Evolutionary conservation across 805 yeast genomes (phyloP).

Genomic region (Wickerhamiella sorbophila): DNA sequence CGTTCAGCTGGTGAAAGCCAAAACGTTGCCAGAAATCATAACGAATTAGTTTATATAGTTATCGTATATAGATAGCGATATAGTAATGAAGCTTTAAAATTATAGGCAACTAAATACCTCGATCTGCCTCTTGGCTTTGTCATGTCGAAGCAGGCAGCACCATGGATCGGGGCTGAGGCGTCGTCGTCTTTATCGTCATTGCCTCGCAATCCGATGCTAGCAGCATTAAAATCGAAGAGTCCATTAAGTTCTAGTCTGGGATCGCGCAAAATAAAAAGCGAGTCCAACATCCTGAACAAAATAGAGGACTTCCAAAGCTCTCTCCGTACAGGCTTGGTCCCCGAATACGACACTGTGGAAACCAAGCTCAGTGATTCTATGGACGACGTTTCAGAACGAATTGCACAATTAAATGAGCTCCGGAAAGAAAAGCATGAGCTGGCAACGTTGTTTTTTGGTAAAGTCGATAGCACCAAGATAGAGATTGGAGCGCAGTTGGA

Average conservation of each 20-base stretch:
- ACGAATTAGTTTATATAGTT: too few species aligned
- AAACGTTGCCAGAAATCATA: too few species aligned
- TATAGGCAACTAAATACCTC: not conserved
- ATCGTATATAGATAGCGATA: not conserved
- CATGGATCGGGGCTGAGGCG: too few species aligned
- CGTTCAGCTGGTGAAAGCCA: constrained; percentile 43
- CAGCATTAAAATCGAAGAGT: constrained; percentile 7
- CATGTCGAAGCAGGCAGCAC: not conserved
- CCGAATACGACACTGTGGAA: constrained; percentile 23
- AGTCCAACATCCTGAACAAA: constrained; percentile 43
- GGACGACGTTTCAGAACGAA: constrained; percentile 16
- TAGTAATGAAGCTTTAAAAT: not conserved
- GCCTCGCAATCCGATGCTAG: constrained; percentile 6
- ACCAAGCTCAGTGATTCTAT: constrained; percentile 11
- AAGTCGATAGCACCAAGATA: constrained; percentile 11
- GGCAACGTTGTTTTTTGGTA: constrained; percentile 13
- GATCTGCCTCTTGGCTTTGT: too few species aligned
- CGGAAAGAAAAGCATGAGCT: constrained; percentile 12
- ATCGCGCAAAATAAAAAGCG: constrained; percentile 34
- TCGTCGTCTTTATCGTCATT: not conserved
- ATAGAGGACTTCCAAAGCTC: constrained; percentile 41
- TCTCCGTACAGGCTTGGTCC: constrained; percentile 37
- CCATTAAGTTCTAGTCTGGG: constrained; percentile 26
- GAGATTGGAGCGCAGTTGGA: constrained; percentile 16
- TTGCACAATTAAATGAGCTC: constrained; percentile 17